Conservation (phyloP, 371 early-diverging fungal species). For the Umbelopsis sp. region DNA sequence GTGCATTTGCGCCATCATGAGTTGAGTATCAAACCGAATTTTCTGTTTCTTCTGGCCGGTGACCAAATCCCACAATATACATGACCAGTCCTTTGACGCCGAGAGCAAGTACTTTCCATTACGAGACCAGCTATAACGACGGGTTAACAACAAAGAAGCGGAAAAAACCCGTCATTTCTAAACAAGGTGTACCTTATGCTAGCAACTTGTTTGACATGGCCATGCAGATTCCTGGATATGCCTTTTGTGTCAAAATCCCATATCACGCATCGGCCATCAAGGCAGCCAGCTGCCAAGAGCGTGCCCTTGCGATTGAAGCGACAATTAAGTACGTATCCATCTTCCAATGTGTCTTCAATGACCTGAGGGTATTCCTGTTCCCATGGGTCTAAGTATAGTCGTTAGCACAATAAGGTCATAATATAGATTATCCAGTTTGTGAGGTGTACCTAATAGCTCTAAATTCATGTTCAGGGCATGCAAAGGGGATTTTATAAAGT, state of each 20-base stretch:
- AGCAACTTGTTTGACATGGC: conserved; percentile 74
- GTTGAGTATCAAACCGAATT: conserved; percentile 68
- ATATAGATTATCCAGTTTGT: too few species aligned
- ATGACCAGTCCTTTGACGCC: conserved; percentile 78
- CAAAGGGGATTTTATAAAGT: not conserved
- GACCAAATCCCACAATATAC: conserved; percentile 88
- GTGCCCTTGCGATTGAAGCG: conserved; percentile 77
- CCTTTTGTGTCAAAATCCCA: conserved; percentile 89
- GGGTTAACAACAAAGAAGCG: not conserved
- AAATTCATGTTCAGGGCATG: conserved; percentile 36
- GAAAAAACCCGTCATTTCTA: not conserved
- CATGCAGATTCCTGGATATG: conserved; percentile 68
- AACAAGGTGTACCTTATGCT: conserved; percentile 69
- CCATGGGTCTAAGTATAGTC: conserved; percentile 70
- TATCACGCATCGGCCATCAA: conserved; percentile 82
- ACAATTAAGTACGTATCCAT: conserved; percentile 69
- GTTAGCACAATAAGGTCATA: not conserved
- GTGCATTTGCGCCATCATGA: conserved; percentile 73
- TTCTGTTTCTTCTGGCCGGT: conserved; percentile 53
- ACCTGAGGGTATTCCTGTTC: conserved; percentile 84
- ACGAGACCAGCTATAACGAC: conserved; percentile 63
- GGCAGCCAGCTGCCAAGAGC: conserved; percentile 77
- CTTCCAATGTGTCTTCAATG: conserved; percentile 79
- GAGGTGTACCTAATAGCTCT: conserved; percentile 40
- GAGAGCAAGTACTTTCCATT: conserved; percentile 73